Evolutionary conservation across 2,329 filamentous ascomycete genomes (phyloP), one percentile per base, ranked within the genome.

Genomic region (Fusarium multiceps): DNA sequence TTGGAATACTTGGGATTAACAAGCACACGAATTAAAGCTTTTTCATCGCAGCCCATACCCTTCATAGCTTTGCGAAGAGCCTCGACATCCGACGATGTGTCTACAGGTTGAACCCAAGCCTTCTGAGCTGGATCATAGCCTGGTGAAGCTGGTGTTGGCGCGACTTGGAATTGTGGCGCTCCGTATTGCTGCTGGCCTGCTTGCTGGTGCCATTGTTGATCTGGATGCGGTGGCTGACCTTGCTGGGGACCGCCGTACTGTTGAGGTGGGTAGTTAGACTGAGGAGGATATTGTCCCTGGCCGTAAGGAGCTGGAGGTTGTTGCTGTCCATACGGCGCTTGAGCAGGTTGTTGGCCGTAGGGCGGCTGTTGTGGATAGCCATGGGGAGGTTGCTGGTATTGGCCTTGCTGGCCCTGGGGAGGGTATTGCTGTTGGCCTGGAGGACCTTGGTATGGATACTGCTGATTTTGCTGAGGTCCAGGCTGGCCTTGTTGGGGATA

Each of bases 41-140:
- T 56, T 54, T 80, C 76, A 21, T 80, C 76, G 37, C 78, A 80
- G 2, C 78, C 79, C 68, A 78, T 76, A 10, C 77, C 78, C 61
- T 78, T 78, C 79, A 80, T 80, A 2, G 79, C 78, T 23, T 78
- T 77, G 47, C 77, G 72, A 3, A 81, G 54, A 2, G 63, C 46
- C 61, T 80, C 76, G 1, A 72, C 72, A 8, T 80, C 79, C 18
- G 68, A 30, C 3, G 65, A 20, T 6, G 78, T 80, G 32, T 81
- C 73, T 13, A 79, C 71, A n/a, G 65, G 75, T 4, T 69, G 68
- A 1, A 62, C 55, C 51, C 43, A 74, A 2, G 69, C 56, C 25
- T 72, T 78, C 32, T 78, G 77, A 1, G 71, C 61, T 1, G 49
- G 37, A n/a, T 79, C 78, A 6, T 79, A 78, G 14, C 75, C 76